A percentile compares a stretch with the other conserved stretches of the same genome.
These are phyloP conservation scores for Amanita exitialis DNA, from an alignment of 768 basidiomycete genomes.

Conservation along the genomic window DNA sequence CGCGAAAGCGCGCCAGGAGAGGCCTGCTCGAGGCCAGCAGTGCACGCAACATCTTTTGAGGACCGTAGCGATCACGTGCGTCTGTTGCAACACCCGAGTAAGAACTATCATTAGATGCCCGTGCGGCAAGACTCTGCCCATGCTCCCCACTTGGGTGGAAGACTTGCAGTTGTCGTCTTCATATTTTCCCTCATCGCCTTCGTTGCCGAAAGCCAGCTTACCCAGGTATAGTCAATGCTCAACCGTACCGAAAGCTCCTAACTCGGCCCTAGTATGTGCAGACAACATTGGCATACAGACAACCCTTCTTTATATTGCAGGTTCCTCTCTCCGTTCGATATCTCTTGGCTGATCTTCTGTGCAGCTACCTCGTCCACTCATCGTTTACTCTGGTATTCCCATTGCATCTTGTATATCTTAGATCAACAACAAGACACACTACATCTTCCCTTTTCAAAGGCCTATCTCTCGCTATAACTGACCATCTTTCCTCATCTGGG, in stretches of 20 bases:
- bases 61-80: background rate
- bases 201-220: constrained; percentile 65
- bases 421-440: constrained; percentile 36
- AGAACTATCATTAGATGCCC: constrained; percentile 14
- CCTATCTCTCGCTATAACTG: constrained; percentile 39
- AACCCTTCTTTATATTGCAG: constrained; percentile 86
- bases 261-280: constrained; percentile 58
- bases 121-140: constrained; percentile 12
- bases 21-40: constrained; percentile 55
- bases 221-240: constrained; percentile 43
- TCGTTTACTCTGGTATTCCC: constrained; percentile 73
- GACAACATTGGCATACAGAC: constrained; percentile 62
- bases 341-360: background rate
- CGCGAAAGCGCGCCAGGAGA: constrained; percentile 40
- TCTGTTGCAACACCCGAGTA: background rate
- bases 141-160: constrained; percentile 34
- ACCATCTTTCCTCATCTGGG: constrained; percentile 29
- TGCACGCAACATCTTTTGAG: constrained; percentile 46
- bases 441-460: constrained; percentile 37
- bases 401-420: constrained; percentile 64
- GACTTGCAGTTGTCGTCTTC: constrained; percentile 45
- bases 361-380: constrained; percentile 83
- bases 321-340: constrained; percentile 14
- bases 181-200: constrained; percentile 55
- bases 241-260: background rate